Base-by-base conservation (phyloP, 306 rosid species). In the Gynostemma pentaphyllum region DNA sequence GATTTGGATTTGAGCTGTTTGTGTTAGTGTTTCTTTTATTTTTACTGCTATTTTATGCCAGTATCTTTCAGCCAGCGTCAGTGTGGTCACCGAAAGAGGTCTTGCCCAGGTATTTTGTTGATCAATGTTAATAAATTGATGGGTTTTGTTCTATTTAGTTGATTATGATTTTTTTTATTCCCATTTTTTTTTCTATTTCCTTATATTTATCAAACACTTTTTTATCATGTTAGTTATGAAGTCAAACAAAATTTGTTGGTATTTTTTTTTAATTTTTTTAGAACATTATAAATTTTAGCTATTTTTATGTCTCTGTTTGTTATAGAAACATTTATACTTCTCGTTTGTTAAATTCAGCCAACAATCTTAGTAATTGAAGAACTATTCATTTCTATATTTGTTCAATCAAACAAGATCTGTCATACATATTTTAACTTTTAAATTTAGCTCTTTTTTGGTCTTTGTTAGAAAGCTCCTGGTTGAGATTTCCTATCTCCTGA, bases 311-410 rank as follows among this genome's bases (percentile, higher is more conserved):
- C 23, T 61, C 30, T 41, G 22, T 39, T 61, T 14, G 15, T 24
- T 40, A 46, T 47, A 12, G 49, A 61, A 41, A 61, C 24, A 6
- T 61, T 61, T 19, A 11, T 26, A 26, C 24, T 24, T 40, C 23
- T 9, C 14, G 34, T 61, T 41, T 24, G 24, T 41, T 61, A 41
- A 39, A 61, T 39, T 46, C 66, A 61, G 66, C 66, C 66, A 50
- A 61, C 66, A 41, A 19, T 61, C 13, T 40, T 61, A n/a, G n/a
- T n/a, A n/a, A n/a, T 59, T 60, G 36, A 40, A 40, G 50, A 40
- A 41, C 49, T 22, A 50, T 26, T 40, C 41, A 30, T 24, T 41
- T 61, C 23, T 28, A 23, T 16, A 40, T 40, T 60, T 61, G 49
- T 24, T 61, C 37, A 41, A 61, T 24, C 36, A 36, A 61, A 21